Evolutionary conservation across 768 basidiomycete species (phyloP), one percentile per base, ranked within the genome.

Genomic region (Boletus rex-veris): DNA sequence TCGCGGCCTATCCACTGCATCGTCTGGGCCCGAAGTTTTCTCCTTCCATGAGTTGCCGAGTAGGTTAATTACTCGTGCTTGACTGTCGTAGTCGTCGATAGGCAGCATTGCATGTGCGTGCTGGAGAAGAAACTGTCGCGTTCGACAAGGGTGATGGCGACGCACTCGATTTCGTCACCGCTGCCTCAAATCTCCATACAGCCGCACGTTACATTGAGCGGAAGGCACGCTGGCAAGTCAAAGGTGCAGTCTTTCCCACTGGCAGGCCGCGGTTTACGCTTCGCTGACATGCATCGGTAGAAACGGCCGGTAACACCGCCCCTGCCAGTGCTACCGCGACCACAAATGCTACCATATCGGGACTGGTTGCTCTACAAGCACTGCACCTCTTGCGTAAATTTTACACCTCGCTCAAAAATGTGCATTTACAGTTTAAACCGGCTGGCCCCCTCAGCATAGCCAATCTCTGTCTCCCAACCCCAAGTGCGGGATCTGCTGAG

Each of bases 121-220:
- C 77, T 58, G 81, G 87, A 18, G n/a, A n/a, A n/a, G n/a, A n/a
- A n/a, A n/a, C n/a, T n/a, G n/a, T n/a, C n/a, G 75, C 86, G 1
- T 98, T 98, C 61, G 97, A 99, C 76, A 99, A 99, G 69, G 97
- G 98, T 64, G 97, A 98, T 64, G 92, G 94, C 31, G 97, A 98
- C 62, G 88, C 94, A 0, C 80, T 99, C 4, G 94, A 98, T 72
- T 98, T 99, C 64, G 97, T 98, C 21, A 92, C 94, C 0, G 91
- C 95, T 7, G 84, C 95, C 0, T 90, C 94, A 4, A 99, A 99
- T 72, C 77, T 99, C 43, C 85, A 96, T 1, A 91, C 93, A 0
- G 81, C 81, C 2, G 92, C 94, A 0, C 98, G 98, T 66, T 86
- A 86, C 5, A 99, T 99, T 36, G 80, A 81, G 7, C 78, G 77